Conservation (phyloP, 257 asterid genomes). For the Jacaranda copaia region DNA sequence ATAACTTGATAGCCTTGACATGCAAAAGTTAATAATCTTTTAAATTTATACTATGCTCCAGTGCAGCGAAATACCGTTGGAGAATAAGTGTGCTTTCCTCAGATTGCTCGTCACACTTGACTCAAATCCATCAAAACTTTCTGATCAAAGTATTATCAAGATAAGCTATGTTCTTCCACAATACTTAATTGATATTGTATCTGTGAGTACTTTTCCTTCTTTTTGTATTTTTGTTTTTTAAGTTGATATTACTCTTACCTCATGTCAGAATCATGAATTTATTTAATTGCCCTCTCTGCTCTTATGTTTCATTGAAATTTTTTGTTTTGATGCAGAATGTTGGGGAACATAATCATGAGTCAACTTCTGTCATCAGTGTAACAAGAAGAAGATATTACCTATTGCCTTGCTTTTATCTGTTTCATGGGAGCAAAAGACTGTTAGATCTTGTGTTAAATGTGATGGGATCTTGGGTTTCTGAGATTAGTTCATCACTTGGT, state of each 20-base stretch:
- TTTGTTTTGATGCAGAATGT: constrained; percentile 49
- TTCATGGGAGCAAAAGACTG: constrained; percentile 57
- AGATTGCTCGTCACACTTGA: constrained; percentile 72
- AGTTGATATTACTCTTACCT: constrained; percentile 4
- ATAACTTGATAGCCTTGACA: constrained; percentile 25
- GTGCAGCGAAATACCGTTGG: constrained; percentile 65
- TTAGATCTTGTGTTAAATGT: constrained; percentile 50
- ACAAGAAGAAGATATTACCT: constrained; percentile 62
- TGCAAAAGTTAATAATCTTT: constrained; percentile 1
- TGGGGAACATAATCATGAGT: constrained; percentile 45
- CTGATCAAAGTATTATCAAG: constrained; percentile 61
- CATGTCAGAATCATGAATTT: neutral
- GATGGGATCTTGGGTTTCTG: constrained; percentile 60
- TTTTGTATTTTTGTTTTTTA: neutral
- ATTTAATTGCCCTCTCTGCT: neutral
- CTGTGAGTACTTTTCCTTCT: constrained; percentile 51
- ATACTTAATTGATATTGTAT: constrained; percentile 60
- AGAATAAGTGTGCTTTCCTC: constrained; percentile 72
- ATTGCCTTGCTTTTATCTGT: constrained; percentile 67
- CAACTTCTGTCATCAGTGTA: constrained; percentile 34
- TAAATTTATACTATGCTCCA: constrained; percentile 41
- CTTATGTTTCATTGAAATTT: neutral
- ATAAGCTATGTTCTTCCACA: constrained; percentile 64
- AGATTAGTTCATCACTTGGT: constrained; percentile 41
- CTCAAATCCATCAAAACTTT: constrained; percentile 68